phyloP scores from a whole-genome alignment of 345 rosid genomes.

The Melaleuca quinquenervia region DNA sequence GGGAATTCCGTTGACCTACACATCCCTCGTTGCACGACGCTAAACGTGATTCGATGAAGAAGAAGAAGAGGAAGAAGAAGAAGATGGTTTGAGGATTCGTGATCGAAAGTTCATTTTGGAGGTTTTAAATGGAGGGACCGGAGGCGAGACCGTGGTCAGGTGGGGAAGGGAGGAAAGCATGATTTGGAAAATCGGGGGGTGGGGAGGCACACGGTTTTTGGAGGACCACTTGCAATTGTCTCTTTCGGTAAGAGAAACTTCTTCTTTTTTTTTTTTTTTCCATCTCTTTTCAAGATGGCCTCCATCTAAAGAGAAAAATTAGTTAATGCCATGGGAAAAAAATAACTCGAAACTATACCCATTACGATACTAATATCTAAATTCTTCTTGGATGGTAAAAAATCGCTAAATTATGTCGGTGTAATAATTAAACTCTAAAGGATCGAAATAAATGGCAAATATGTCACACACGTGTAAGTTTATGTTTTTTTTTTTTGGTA shows the following conservation, averaged over 20 bases:
- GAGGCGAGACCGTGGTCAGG: background rate
- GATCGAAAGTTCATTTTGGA: background rate
- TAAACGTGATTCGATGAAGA: background rate
- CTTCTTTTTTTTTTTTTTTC: background rate
- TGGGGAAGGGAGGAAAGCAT: background rate
- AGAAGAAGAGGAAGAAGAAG: background rate
- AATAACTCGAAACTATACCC: too few species aligned
- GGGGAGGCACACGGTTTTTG: conserved; percentile 5
- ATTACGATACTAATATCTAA: too few species aligned
- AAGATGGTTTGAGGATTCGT: background rate
- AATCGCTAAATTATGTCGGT: too few species aligned
- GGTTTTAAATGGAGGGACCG: background rate
- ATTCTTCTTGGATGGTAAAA: too few species aligned
- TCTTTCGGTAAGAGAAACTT: too few species aligned
- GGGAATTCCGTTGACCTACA: conserved; percentile 42
- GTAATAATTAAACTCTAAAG: too few species aligned
- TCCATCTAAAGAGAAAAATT: too few species aligned
- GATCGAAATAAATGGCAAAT: too few species aligned
- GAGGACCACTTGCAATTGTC: background rate
- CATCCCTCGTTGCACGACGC: conserved; percentile 17
- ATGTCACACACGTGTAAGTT: too few species aligned
- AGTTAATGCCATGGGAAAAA: too few species aligned
- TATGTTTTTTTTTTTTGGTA: too few species aligned
- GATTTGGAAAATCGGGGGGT: background rate
- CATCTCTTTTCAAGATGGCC: background rate